phyloP scores from a whole-genome alignment of 1,139 yeast genomes.

The Eremothecium coryli region DNA sequence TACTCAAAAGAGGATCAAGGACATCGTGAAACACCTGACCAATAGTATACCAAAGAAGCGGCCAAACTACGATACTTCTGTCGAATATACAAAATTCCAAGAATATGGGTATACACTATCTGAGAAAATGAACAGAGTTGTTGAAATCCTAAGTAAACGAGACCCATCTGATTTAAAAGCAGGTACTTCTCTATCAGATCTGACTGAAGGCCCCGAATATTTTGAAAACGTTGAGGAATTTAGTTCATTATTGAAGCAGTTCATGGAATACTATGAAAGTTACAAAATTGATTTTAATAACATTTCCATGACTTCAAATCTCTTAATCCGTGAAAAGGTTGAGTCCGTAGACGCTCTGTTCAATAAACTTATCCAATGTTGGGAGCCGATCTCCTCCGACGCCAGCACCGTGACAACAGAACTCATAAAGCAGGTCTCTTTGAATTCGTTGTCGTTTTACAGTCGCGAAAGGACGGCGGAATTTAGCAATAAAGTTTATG shows the following conservation, averaged over 20 bases:
- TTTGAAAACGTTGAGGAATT: conserved; percentile 20
- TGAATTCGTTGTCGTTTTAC: conserved; percentile 14
- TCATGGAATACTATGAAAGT: conserved; percentile 20
- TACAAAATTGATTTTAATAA: conserved; percentile 18
- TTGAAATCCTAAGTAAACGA: conserved; percentile 10
- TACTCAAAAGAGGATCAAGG: not conserved
- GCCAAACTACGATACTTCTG: conserved; percentile 1
- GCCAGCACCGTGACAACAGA: conserved; percentile 17
- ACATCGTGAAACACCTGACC: not conserved
- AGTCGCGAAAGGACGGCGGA: conserved; percentile 10
- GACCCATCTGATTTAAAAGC: not conserved
- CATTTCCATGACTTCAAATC: conserved; percentile 10
- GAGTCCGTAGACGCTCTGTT: conserved; percentile 19
- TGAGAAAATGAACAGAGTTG: conserved; percentile 15
- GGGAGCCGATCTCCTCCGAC: conserved; percentile 18
- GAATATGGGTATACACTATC: conserved; percentile 23
- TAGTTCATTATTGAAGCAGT: conserved; percentile 23
- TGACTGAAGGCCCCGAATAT: conserved; percentile 11
- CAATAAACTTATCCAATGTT: conserved; percentile 25
- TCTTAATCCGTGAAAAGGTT: conserved; percentile 17
- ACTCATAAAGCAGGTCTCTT: conserved; percentile 16
- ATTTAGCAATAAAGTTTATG: conserved; percentile 7
- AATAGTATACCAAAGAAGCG: not conserved
- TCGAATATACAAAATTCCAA: conserved; percentile 14
- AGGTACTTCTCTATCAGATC: conserved; percentile 9